phyloP scores from a whole-genome alignment of 495 filamentous ascomycete genomes.

The Aspergillus panamensis region DNA sequence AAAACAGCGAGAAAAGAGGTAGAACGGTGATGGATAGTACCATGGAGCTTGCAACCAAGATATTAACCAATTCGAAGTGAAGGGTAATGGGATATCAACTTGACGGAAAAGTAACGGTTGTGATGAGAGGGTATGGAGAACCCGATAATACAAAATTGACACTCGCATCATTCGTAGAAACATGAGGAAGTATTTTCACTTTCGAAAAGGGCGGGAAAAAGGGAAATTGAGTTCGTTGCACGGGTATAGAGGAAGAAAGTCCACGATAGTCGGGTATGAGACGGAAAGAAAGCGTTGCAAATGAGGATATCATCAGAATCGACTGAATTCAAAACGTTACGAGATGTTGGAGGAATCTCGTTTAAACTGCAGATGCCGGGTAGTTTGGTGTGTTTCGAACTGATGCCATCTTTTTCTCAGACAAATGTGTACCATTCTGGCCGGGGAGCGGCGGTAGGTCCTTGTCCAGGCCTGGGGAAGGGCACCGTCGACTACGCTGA shows the following conservation, averaged over 20 bases:
- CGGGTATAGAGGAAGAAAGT: conserved; percentile 21
- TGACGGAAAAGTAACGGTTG: conserved; percentile 12
- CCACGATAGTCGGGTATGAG: conserved; percentile 14
- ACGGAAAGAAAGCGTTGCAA: conserved; percentile 17
- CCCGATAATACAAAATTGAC: conserved; percentile 23
- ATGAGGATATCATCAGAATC: conserved; percentile 23
- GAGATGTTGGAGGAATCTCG: not conserved
- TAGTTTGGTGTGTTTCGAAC: conserved; percentile 18
- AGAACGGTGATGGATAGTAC: conserved; percentile 6
- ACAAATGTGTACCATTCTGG: conserved; percentile 17
- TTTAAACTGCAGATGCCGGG: conserved; percentile 3
- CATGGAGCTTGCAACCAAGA: not conserved
- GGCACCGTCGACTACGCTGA: conserved; percentile 36
- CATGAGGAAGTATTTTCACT: conserved; percentile 34
- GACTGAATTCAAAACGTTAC: conserved; percentile 11
- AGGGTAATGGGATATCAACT: conserved; percentile 19
- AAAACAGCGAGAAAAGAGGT: conserved; percentile 24
- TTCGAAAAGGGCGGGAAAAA: conserved; percentile 10
- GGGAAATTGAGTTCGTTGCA: conserved; percentile 24
- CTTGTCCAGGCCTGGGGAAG: conserved; percentile 43
- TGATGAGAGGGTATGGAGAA: conserved; percentile 19
- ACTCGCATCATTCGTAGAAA: conserved; percentile 41
- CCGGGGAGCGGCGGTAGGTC: conserved; percentile 51
- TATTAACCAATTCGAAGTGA: conserved; percentile 17
- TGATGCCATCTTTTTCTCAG: conserved; percentile 29